Conservation (phyloP, 495 filamentous ascomycete species). For the Bryoglossum gracile region DNA sequence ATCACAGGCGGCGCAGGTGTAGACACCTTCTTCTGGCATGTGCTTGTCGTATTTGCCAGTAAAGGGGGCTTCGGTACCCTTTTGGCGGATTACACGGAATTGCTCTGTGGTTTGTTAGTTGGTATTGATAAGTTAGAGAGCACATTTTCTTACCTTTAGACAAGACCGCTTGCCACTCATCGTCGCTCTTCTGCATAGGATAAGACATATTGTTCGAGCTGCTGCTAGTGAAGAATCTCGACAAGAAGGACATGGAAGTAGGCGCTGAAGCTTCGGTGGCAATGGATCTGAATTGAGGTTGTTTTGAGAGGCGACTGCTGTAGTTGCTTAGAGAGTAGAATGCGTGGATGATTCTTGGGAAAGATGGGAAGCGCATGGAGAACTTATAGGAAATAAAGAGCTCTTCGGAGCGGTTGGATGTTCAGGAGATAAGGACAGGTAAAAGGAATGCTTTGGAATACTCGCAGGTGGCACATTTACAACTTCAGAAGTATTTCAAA, state of each 20-base stretch:
- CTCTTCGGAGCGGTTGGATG: neutral
- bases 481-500: constrained; percentile 17
- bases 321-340: constrained; percentile 25
- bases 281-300: constrained; percentile 18
- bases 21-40: constrained; percentile 62
- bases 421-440: neutral
- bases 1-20: constrained; percentile 78
- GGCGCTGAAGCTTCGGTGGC: constrained; percentile 24
- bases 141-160: constrained; percentile 51
- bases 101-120: constrained; percentile 55
- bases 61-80: constrained; percentile 78
- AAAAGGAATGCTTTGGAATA: constrained; percentile 15
- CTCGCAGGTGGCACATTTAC: constrained; percentile 14
- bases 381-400: constrained; percentile 13
- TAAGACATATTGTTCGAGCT: constrained; percentile 59
- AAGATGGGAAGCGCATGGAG: constrained; percentile 22
- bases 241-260: constrained; percentile 67
- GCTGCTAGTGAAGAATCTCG: constrained; percentile 63
- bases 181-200: constrained; percentile 69
- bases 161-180: constrained; percentile 84
- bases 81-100: constrained; percentile 84
- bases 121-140: constrained; percentile 1
- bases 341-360: constrained; percentile 22
- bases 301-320: constrained; percentile 8
- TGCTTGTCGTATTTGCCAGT: constrained; percentile 86